Base-by-base conservation (phyloP, 768 basidiomycete species). In the Leccinum subtestaceum region DNA sequence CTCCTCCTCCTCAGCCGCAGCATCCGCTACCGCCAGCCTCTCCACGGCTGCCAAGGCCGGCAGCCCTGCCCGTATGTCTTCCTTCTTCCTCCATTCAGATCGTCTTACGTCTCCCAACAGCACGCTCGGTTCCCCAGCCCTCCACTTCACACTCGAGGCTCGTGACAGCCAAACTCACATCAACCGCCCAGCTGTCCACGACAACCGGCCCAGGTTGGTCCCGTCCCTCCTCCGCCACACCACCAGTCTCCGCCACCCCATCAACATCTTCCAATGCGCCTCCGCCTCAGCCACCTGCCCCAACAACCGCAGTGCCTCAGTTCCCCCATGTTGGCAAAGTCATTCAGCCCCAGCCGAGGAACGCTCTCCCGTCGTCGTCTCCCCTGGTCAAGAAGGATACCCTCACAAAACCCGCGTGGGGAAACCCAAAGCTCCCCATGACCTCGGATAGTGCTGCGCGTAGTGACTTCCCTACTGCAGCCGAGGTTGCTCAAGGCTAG, bases 391-490 rank as follows among this genome's bases (percentile, higher is more conserved):
- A 66, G 61, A 66, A 70, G 23, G 73, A 73, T 40, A 56, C 63
- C 36, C 61, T 62, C 25, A 57, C 68, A 27, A 91, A 85, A 69
- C 83, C 83, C 5, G 93, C 81, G 4, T 95, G 93, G 93, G 86
- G 85, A 21, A 85, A 81, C 71, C 68, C 87, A 60, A 83, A 79
- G 65, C 64, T 69, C 11, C 60, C 65, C 36, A 38, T 56, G 55
- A 58, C 75, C 48, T 57, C 75, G 3, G 82, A 86, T 47, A 72
- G 76, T 52, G 72, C 76, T 23, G 73, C 75, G 47, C 73, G 77
- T 40, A 82, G 77, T 57, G 95, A 98, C 63, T 99, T 99, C 70
- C 97, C 97, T 7, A 99, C 97, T 5, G 95, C 96, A 49, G 93
- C 93, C 38, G 97, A 99, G 77, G 93, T 94, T 47, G 92, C 92